Percentiles rank a stretch among this genome's conserved stretches.
These are phyloP conservation scores for Termitomyces sp. DNA, from an alignment of 768 basidiomycete species.

Conservation along the genomic window DNA sequence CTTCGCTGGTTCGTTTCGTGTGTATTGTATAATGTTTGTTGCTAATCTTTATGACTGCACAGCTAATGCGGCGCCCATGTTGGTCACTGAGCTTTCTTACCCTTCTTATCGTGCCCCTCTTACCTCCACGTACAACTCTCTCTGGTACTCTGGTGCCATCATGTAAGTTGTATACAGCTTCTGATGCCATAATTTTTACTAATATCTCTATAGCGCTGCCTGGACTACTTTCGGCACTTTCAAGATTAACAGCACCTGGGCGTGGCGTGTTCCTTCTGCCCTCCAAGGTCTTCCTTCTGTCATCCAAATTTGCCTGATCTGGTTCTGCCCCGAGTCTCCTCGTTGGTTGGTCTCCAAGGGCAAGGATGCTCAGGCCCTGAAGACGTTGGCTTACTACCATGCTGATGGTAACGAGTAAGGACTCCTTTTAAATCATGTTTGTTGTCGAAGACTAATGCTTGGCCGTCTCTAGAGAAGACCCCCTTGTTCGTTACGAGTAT, in stretches of 20 bases:
- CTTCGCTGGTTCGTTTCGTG: slow-evolving; percentile 43
- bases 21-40: slow-evolving; percentile 7
- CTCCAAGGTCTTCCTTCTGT: slow-evolving; percentile 68
- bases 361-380: slow-evolving; percentile 58
- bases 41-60: slow-evolving; percentile 5
- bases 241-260: slow-evolving; percentile 59
- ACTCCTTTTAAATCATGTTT: not conserved
- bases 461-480: slow-evolving; percentile 38
- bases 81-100: slow-evolving; percentile 84
- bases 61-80: slow-evolving; percentile 73
- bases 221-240: slow-evolving; percentile 84
- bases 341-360: slow-evolving; percentile 80
- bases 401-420: slow-evolving; percentile 62
- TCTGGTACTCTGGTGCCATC: slow-evolving; percentile 84
- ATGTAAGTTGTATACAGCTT: slow-evolving; percentile 18
- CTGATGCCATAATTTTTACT: slow-evolving; percentile 8
- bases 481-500: slow-evolving; percentile 68
- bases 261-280: slow-evolving; percentile 79
- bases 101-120: slow-evolving; percentile 76
- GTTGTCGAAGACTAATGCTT: not conserved
- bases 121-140: slow-evolving; percentile 75
- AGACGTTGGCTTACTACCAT: slow-evolving; percentile 78
- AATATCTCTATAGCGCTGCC: slow-evolving; percentile 53
- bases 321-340: slow-evolving; percentile 77
- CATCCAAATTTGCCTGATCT: slow-evolving; percentile 58